phyloP scores from a whole-genome alignment of 2,329 filamentous ascomycete genomes.

The Claviceps pazoutovae region DNA sequence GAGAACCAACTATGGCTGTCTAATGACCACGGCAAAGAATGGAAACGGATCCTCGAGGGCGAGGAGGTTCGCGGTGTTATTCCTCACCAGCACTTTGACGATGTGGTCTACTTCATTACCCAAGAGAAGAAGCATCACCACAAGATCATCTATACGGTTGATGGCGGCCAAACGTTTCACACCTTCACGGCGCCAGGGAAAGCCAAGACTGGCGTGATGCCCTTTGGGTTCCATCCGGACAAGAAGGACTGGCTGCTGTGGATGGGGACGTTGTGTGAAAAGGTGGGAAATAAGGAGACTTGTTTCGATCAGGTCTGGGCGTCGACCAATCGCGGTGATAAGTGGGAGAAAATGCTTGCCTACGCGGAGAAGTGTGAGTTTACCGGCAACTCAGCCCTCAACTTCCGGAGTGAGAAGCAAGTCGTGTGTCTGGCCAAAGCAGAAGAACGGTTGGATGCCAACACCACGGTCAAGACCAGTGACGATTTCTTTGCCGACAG shows the following conservation, averaged over 20 bases:
- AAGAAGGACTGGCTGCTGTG: constrained; percentile 86
- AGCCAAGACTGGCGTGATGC: constrained; percentile 21
- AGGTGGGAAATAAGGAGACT: constrained; percentile 29
- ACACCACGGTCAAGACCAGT: constrained; percentile 60
- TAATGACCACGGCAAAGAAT: constrained; percentile 77
- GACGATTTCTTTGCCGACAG: constrained; percentile 61
- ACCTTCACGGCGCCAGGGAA: constrained; percentile 56
- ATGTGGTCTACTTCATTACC: constrained; percentile 79
- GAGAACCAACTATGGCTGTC: constrained; percentile 57
- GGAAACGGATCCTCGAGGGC: constrained; percentile 55
- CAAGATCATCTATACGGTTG: constrained; percentile 63
- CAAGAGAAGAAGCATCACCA: constrained; percentile 24
- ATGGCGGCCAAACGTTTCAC: constrained; percentile 62
- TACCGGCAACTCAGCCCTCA: constrained; percentile 49
- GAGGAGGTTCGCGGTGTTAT: constrained; percentile 58
- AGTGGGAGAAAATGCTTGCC: constrained; percentile 62
- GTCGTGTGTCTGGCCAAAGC: constrained; percentile 43
- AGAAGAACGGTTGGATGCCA: constrained; percentile 45
- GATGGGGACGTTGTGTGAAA: constrained; percentile 61
- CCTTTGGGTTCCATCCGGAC: constrained; percentile 69
- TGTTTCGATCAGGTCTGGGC: constrained; percentile 67
- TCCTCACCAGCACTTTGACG: constrained; percentile 68
- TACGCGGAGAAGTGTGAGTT: constrained; percentile 79
- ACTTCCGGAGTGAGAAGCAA: constrained; percentile 36
- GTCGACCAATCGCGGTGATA: constrained; percentile 64